Base-by-base conservation (phyloP, 345 rosid genomes). In the Theobroma cacao region DNA sequence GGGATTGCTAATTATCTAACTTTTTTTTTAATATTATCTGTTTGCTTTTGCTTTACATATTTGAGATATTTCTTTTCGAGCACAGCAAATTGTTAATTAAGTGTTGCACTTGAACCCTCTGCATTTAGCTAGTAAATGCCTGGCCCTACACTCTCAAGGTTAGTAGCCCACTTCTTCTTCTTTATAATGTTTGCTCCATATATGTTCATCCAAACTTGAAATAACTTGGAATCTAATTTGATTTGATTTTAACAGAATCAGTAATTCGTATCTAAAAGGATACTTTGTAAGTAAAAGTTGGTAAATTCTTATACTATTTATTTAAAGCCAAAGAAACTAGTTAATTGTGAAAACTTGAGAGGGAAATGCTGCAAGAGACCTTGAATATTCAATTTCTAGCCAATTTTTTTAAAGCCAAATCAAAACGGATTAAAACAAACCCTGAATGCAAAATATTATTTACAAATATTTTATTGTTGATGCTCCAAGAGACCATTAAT, bases 1-100 rank as follows among this genome's bases (percentile, higher is more conserved):
- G 56, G 59, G 61, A 20, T 72, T 72, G 55, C 72, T 74, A 40
- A 60, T 78, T 68, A 52, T 82, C 68, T 82, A 68, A 67, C 72
- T 41, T 48, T 52, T 71, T 69, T 1, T 9, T n/a, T 22, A 58
- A 60, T 74, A 73, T 48, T 77, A 31, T 33, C 33, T 20, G 45
- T 72, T 66, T 50, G 33, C 71, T 9, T 26, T 74, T 58, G 65
- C 18, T 36, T 64, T 64, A 7, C 45, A 17, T 17, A 34, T 6
- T 31, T 17, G n/a, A 31, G 33, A 63, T 17, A 33, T 53, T 8
- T 53, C 12, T 53, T 53, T 53, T 7, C 1, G 59, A 53, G 28
- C 59, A n/a, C 28, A 56, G 61, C 59, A n/a, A 17, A 14, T 2
- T 13, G 50, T 13, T 13, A 13, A 12, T 45, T 45, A 50, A 40